phyloP scores from a whole-genome alignment of 768 basidiomycete genomes.

The Asterophora lycoperdoides region DNA sequence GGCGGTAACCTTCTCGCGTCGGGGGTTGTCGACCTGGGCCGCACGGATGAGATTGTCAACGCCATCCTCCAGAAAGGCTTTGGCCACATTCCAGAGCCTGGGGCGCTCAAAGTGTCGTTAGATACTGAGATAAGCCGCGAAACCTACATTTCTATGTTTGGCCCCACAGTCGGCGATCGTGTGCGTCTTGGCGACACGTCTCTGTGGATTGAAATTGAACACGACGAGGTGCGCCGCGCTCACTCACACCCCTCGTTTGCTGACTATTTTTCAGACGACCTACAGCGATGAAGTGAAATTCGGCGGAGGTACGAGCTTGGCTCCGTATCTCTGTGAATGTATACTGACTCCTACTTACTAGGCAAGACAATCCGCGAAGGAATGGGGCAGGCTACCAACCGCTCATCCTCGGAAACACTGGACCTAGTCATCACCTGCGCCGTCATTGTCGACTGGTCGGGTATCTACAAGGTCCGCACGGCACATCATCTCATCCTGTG shows the following conservation, averaged over 20 bases:
- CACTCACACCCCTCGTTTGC: neutral
- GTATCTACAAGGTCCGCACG: conserved; percentile 81
- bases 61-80: conserved; percentile 60
- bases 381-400: conserved; percentile 88
- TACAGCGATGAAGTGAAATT: conserved; percentile 99
- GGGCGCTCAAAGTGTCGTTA: conserved; percentile 43
- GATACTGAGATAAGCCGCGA: conserved; percentile 63
- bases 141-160: conserved; percentile 90
- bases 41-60: conserved; percentile 44
- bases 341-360: conserved; percentile 22
- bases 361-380: conserved; percentile 95
- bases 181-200: conserved; percentile 85
- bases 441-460: conserved; percentile 90
- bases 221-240: conserved; percentile 56
- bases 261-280: conserved; percentile 48
- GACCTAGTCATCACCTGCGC: conserved; percentile 96
- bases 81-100: conserved; percentile 63
- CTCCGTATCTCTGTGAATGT: neutral
- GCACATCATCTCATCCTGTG: neutral
- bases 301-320: conserved; percentile 68
- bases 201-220: conserved; percentile 91
- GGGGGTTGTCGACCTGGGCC: conserved; percentile 42
- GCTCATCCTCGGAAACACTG: conserved; percentile 60
- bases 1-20: conserved; percentile 79
- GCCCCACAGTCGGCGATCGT: conserved; percentile 88